phyloP scores from a whole-genome alignment of 805 yeast genomes.

The Schizosaccharomyces pombe region DNA sequence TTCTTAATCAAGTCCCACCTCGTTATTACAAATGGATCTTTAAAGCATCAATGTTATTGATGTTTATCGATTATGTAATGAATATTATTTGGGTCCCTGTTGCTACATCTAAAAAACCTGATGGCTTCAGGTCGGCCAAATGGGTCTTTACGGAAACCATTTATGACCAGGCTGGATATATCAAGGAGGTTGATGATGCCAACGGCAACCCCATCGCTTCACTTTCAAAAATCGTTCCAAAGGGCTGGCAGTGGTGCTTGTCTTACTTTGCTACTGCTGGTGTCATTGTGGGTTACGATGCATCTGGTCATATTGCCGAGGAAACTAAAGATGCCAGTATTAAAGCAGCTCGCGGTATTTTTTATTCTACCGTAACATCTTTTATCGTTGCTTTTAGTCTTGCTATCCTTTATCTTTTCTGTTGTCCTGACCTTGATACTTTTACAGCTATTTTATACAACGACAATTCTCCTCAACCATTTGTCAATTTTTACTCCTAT shows the following conservation, averaged over 20 bases:
- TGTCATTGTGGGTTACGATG: conserved; percentile 11
- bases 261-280: conserved; percentile 11
- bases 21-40: conserved; percentile 9
- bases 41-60: conserved; percentile 7
- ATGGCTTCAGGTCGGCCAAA: conserved; percentile 11
- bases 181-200: not conserved
- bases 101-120: conserved; percentile 9
- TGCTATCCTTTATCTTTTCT: conserved; percentile 9
- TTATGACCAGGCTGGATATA: not conserved
- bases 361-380: conserved; percentile 10
- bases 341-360: conserved; percentile 11
- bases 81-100: conserved; percentile 12
- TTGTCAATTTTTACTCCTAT: conserved; percentile 10
- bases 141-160: conserved; percentile 8
- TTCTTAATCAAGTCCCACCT: conserved; percentile 11
- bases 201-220: not conserved
- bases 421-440: conserved; percentile 9
- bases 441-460: conserved; percentile 7
- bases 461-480: conserved; percentile 11
- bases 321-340: conserved; percentile 11
- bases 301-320: conserved; percentile 13
- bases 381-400: conserved; percentile 7
- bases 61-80: conserved; percentile 9
- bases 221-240: conserved; percentile 10
- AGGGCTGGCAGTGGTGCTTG: conserved; percentile 11